Evolutionary conservation across 2,329 filamentous ascomycete genomes (phyloP).

Genomic region (Penicillium janthinellum): DNA sequence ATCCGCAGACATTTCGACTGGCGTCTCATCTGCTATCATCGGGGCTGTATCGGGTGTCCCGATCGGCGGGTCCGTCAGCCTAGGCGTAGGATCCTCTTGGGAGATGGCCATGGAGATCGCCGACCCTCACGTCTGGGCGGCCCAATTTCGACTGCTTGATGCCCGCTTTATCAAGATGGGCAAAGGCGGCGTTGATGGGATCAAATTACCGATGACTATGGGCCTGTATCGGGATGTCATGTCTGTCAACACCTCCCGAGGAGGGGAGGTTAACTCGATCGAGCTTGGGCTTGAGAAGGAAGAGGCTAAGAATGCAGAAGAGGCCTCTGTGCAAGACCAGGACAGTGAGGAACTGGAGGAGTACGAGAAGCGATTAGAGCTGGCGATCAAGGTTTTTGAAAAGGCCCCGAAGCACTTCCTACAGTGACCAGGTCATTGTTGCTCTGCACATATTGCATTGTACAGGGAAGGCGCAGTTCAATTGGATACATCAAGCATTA

Average conservation of each 20-base stretch:
- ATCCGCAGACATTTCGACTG: slow-evolving; percentile 20
- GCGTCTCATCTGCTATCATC: slow-evolving; percentile 22
- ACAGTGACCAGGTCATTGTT: slow-evolving; percentile 6
- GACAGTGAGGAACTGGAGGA: slow-evolving; percentile 18
- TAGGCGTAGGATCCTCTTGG: slow-evolving; percentile 25
- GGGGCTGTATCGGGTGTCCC: slow-evolving; percentile 27
- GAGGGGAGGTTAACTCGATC: slow-evolving; percentile 1
- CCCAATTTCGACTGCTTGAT: slow-evolving; percentile 29
- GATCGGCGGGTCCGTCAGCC: slow-evolving; percentile 26
- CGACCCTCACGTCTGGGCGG: slow-evolving; percentile 32
- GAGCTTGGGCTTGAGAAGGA: slow-evolving; percentile 10
- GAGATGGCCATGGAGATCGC: slow-evolving; percentile 27
- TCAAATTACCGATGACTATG: slow-evolving; percentile 18
- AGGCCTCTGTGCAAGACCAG: slow-evolving; percentile 18
- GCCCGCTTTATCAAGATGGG: slow-evolving; percentile 22
- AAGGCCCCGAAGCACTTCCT: slow-evolving; percentile 27
- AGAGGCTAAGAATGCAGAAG: neutral
- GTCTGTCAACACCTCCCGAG: slow-evolving; percentile 23
- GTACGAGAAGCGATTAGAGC: slow-evolving; percentile 28
- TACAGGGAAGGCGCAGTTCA: neutral
- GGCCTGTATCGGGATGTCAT: slow-evolving; percentile 29
- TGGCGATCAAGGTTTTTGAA: slow-evolving; percentile 28
- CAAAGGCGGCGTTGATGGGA: slow-evolving; percentile 8
- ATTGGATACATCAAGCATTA: neutral
- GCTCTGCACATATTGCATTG: neutral